Evolutionary conservation across 2,329 filamentous ascomycete species (phyloP).

Genomic region (Aspergillus jensenii): DNA sequence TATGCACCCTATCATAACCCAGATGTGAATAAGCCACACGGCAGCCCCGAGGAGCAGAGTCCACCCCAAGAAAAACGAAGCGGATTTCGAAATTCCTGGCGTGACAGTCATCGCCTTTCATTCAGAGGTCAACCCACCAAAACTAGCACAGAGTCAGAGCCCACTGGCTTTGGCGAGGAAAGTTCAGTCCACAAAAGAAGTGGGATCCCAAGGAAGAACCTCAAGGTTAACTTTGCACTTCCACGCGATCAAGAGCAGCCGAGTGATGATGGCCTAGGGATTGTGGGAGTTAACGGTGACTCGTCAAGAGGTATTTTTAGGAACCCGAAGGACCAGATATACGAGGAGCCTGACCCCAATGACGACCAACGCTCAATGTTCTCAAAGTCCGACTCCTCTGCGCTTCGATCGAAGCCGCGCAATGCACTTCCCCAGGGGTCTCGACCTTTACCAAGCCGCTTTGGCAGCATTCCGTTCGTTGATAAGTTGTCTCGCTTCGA

Average conservation of each 20-base stretch:
- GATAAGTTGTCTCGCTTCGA: slow-evolving; percentile 60
- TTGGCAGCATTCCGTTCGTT: slow-evolving; percentile 44
- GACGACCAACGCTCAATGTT: slow-evolving; percentile 25
- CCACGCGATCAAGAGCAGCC: slow-evolving; percentile 27
- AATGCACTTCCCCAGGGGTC: slow-evolving; percentile 58
- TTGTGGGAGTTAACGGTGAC: slow-evolving; percentile 37
- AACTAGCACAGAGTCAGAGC: background rate
- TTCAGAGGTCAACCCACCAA: slow-evolving; percentile 20
- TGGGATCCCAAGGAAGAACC: slow-evolving; percentile 33
- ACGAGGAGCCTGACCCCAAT: slow-evolving; percentile 68
- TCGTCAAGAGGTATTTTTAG: slow-evolving; percentile 54
- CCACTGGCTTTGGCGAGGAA: background rate
- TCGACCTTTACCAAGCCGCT: slow-evolving; percentile 45
- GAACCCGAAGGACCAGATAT: slow-evolving; percentile 66
- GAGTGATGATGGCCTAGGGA: slow-evolving; percentile 20
- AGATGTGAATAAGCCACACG: slow-evolving; percentile 39
- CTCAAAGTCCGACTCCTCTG: slow-evolving; percentile 40
- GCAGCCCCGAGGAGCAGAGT: slow-evolving; percentile 44
- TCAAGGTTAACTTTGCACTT: slow-evolving; percentile 42
- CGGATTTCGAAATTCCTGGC: slow-evolving; percentile 12
- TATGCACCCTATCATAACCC: slow-evolving; percentile 49
- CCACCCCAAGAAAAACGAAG: slow-evolving; percentile 44
- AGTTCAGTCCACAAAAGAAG: slow-evolving; percentile 18
- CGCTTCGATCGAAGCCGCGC: slow-evolving; percentile 60
- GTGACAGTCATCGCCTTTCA: slow-evolving; percentile 19